A percentile compares a stretch with the other conserved stretches of the same genome.
Evolutionary conservation across 2,329 filamentous ascomycete genomes (phyloP).

Genomic region (Simplicillium sp.): DNA sequence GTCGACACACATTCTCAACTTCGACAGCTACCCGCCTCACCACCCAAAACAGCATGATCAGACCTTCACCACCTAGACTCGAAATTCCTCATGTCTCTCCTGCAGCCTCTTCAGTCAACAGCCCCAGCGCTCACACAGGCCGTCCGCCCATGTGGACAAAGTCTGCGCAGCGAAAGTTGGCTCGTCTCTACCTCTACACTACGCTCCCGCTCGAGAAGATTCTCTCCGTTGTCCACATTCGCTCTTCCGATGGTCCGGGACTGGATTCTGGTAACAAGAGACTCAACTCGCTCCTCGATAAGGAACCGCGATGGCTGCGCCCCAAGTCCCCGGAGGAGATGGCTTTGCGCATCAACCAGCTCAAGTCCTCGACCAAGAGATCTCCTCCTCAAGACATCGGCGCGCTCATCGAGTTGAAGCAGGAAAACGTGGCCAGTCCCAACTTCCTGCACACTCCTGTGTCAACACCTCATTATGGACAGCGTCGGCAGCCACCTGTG

Average conservation of each 20-base stretch:
- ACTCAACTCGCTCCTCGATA: conserved; percentile 45
- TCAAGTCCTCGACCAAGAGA: conserved; percentile 29
- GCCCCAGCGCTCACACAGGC: conserved; percentile 26
- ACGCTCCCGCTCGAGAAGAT: conserved; percentile 42
- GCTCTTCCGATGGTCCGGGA: conserved; percentile 28
- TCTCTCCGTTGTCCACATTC: conserved; percentile 31
- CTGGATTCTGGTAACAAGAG: conserved; percentile 51
- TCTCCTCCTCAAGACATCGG: neutral
- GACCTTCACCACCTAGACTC: no score
- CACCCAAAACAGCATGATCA: no score
- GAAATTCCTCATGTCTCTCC: conserved; percentile 7
- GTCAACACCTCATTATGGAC: neutral
- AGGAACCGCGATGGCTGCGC: conserved; percentile 48
- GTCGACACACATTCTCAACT: no score
- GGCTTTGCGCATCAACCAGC: conserved; percentile 35
- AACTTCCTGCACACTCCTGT: neutral
- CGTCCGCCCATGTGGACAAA: conserved; percentile 48
- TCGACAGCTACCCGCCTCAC: no score
- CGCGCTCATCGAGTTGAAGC: neutral
- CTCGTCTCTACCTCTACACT: conserved; percentile 48
- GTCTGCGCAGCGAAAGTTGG: conserved; percentile 41
- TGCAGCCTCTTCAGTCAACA: conserved; percentile 18
- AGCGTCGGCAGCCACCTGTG: conserved; percentile 5
- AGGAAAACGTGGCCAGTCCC: neutral
- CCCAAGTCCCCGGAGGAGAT: conserved; percentile 42